Evolutionary conservation across 2,329 filamentous ascomycete genomes (phyloP), one percentile per base, ranked within the genome.

Genomic region (Chrysoporthe puriensis): DNA sequence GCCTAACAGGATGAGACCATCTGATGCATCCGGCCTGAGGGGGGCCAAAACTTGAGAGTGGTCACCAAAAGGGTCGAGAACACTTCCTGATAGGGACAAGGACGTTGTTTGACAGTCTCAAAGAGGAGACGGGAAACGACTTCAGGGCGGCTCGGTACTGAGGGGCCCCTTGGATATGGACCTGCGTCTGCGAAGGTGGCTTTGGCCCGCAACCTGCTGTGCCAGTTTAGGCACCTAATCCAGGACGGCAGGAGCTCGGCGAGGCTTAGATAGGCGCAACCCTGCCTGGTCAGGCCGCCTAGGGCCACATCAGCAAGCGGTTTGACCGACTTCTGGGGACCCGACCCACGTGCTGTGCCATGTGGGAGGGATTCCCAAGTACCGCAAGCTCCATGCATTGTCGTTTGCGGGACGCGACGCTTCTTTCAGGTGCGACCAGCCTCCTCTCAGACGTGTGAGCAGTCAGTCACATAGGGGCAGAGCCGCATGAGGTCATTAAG

Each of bases 1-100:
- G 67, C 67, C 63, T 66, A 52, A 63, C 7, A 69, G 67, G 67
- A 69, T 66, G 46, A 36, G 63, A 62, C 54, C 63, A 48, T 56
- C 50, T 16, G 42, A 50, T 48, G 66, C 44, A 67, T 40, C 46
- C 52, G 18, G 32, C 50, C 32, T 14, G 40, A 16, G 62, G 59
- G 63, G 59, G 67, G 66, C 66, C 52, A 40, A 36, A 52, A 26
- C 59, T 34, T 36, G 26, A 56, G 50, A 40, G 36, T 48, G 63
- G 65, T 63, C 34, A 18, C 43, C 43, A 48, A 32, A 16, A 50
- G 34, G 26, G 60, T 26, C 26, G 43, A 18, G 50, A 43, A 48
- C 43, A 62, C 16, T 48, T 62, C 59, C 44, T 9, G 26, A 16
- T 42, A n/a, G 3, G 26, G 44, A 62, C 44, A 46, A 50, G 7